phyloP scores from a whole-genome alignment of 768 basidiomycete genomes.

The Galerina sulciceps region DNA sequence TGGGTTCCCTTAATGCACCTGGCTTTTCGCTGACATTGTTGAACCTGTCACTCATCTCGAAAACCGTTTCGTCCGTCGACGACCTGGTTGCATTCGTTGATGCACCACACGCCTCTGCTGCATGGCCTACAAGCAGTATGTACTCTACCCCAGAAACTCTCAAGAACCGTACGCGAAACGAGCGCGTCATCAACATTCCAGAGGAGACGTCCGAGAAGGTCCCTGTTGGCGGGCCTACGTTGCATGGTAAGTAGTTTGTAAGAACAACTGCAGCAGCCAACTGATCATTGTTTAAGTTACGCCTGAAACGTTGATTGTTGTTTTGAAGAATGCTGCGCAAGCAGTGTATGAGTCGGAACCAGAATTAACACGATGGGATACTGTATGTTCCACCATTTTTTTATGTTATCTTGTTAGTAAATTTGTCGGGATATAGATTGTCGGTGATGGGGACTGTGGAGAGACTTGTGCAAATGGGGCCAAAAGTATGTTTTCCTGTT shows the following conservation, averaged over 20 bases:
- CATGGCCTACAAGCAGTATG: neutral
- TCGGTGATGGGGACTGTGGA: conserved; percentile 2
- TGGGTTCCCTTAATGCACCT: neutral
- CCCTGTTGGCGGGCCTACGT: neutral
- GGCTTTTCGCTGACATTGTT: neutral
- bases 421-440: neutral
- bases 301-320: neutral
- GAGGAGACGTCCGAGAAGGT: neutral
- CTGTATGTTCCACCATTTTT: neutral
- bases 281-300: neutral
- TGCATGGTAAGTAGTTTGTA: neutral
- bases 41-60: neutral
- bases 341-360: conserved; percentile 2
- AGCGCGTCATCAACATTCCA: neutral
- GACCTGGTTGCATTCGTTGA: neutral
- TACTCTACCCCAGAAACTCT: neutral
- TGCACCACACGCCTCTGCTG: conserved; percentile 1
- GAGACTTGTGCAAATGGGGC: conserved; percentile 2
- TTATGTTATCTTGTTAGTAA: neutral
- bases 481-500: neutral
- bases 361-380: conserved; percentile 2
- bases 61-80: neutral
- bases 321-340: neutral
- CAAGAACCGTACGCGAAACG: neutral
- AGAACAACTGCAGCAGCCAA: neutral